These are phyloP conservation scores for Leccinum incarnatum DNA, from an alignment of 768 basidiomycete genomes.

Conservation along the genomic window DNA sequence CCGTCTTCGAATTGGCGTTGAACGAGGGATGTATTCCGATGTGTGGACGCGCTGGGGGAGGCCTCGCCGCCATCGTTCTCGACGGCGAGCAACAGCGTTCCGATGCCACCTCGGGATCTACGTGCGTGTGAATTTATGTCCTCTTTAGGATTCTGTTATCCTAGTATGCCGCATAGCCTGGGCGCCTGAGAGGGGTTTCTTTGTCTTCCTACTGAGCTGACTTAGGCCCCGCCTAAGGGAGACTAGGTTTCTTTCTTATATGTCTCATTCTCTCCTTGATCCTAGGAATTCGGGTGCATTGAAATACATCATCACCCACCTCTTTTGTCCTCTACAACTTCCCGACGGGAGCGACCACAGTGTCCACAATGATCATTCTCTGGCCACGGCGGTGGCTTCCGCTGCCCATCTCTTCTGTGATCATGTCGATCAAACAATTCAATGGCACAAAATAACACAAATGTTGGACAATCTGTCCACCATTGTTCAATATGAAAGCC, in stretches of 20 bases:
- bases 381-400: conserved; percentile 21
- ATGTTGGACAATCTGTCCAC: neutral
- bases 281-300: neutral
- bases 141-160: neutral
- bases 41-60: conserved; percentile 74
- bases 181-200: no score
- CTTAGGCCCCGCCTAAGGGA: no score
- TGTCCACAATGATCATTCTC: conserved; percentile 18
- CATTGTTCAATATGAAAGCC: conserved; percentile 5
- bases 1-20: conserved; percentile 46
- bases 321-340: conserved; percentile 40
- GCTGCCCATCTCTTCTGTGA: conserved; percentile 15
- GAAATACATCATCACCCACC: conserved; percentile 36
- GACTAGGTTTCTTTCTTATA: neutral
- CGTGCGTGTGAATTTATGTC: conserved; percentile 8
- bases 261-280: conserved; percentile 6
- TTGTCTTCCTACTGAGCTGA: no score
- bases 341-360: conserved; percentile 30
- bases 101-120: neutral
- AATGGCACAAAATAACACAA: neutral
- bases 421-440: neutral
- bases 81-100: conserved; percentile 15
- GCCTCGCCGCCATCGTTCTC: conserved; percentile 48
- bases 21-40: conserved; percentile 55
- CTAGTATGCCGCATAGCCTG: no score